These are phyloP conservation scores for Lyophyllum atratum DNA, from an alignment of 768 basidiomycete species.

Conservation along the genomic window DNA sequence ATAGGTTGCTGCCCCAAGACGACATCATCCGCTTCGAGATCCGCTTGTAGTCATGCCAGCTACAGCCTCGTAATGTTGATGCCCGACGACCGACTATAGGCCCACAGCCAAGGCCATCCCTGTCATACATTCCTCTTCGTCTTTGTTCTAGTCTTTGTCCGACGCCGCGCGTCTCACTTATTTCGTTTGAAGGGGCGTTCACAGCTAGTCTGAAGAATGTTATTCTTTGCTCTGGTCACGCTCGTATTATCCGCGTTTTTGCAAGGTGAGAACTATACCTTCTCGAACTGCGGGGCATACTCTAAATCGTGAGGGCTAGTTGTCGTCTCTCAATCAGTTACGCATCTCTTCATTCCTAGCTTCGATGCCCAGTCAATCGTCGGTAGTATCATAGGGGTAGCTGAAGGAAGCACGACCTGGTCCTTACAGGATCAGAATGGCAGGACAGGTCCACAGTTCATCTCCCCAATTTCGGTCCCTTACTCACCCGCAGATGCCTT, in stretches of 20 bases:
- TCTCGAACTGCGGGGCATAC: neutral
- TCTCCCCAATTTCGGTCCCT: neutral
- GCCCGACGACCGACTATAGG: neutral
- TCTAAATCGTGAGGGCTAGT: neutral
- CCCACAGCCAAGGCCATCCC: neutral
- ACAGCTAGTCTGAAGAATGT: neutral
- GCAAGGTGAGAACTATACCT: neutral
- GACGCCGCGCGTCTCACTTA: neutral
- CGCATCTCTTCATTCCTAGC: slow-evolving; percentile 5
- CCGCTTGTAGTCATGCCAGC: neutral
- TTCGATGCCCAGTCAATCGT: slow-evolving; percentile 2
- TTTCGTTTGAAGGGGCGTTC: neutral
- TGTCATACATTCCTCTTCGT: neutral
- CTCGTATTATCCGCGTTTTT: neutral
- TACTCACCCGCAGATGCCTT: neutral
- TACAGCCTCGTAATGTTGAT: neutral
- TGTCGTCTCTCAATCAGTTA: neutral
- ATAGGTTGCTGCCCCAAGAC: no score
- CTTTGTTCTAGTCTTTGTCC: neutral
- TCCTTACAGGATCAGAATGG: neutral
- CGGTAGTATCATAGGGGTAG: neutral
- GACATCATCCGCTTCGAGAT: neutral
- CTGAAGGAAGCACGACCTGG: slow-evolving; percentile 7
- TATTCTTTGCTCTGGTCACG: neutral
- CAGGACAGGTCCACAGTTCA: slow-evolving; percentile 1